Base-by-base conservation (phyloP, 495 filamentous ascomycete species). In the Neurospora pannonica region DNA sequence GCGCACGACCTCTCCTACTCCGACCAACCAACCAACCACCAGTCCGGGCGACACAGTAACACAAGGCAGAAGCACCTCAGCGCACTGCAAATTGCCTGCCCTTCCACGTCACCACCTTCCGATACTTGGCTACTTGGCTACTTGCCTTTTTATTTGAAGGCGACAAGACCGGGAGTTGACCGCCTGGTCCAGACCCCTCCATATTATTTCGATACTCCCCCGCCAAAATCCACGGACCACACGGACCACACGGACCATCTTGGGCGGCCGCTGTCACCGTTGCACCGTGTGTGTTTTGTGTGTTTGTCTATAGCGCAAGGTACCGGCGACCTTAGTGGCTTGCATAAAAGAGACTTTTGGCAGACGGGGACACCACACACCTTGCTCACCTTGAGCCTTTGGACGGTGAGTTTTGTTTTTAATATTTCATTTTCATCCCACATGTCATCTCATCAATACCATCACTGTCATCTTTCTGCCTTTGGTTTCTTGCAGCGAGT, bases 31-130 rank as follows among this genome's bases (percentile, higher is more conserved):
- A 39, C 38, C 54, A 42, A 28, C 15, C 67, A 70, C 28, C 48
- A n/a, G 34, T 42, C 70, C 73, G 38, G 73, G 72, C 75, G 73
- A 76, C 72, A 73, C 72, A 34, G 54, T 67, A 34, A 62, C 54
- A 62, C 54, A 34, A 62, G 28, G 28, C 54, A 19, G 15, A 34
- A 62, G 54, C 54, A 62, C 54, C 13, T 34, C 54, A 67, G 54
- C 48, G 11, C 48, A 60, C 24, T 28, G 28, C 54, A 67, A 67
- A 67, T 67, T 67, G 54, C 13, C 54, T 67, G 54, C 54, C 54
- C 54, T 67, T 67, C 15, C 34, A 67, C 54, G 54, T 67, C 54
- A 67, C 54, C 54, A 67, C 54, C 54, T 34, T 67, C 54, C 54
- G 54, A 67, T 67, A 67, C 54, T 67, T 34, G 54, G 54, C 54